These are phyloP conservation scores for Sclerotinia sclerotiorum DNA, from an alignment of 2,329 filamentous ascomycete species.

Conservation along the genomic window DNA sequence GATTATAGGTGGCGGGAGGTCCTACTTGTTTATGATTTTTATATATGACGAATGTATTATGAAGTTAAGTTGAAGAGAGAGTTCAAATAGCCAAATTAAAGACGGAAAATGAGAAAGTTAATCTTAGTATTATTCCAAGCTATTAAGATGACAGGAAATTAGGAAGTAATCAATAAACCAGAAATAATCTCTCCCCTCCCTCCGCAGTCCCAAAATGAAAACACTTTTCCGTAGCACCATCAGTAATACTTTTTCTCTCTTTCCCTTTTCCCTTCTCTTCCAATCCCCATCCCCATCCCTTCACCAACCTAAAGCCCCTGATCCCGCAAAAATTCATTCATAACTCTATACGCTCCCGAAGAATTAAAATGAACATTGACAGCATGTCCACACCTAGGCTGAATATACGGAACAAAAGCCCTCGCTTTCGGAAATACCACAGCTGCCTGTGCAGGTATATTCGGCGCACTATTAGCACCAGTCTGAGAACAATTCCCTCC, in stretches of 20 bases:
- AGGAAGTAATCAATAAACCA: background rate
- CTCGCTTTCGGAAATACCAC: background rate
- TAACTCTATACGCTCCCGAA: conserved; percentile 14
- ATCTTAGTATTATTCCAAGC: background rate
- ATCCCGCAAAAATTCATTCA: conserved; percentile 17
- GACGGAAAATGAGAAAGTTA: background rate
- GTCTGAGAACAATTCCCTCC: background rate
- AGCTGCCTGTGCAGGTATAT: background rate
- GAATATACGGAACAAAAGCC: background rate
- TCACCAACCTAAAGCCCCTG: background rate
- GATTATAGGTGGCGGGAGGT: no score
- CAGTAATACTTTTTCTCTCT: no score
- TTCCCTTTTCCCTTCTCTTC: no score
- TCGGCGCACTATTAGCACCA: background rate
- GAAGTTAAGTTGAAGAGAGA: no score
- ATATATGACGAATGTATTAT: no score
- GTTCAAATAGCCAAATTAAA: no score
- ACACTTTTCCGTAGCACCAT: background rate
- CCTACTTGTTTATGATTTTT: no score
- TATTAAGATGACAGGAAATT: background rate
- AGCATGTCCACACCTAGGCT: background rate
- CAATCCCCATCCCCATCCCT: background rate
- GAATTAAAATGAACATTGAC: conserved; percentile 20
- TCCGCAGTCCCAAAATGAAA: background rate
- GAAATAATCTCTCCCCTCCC: background rate